phyloP scores from a whole-genome alignment of 2,329 filamentous ascomycete genomes.

The Elsinoe australis region DNA sequence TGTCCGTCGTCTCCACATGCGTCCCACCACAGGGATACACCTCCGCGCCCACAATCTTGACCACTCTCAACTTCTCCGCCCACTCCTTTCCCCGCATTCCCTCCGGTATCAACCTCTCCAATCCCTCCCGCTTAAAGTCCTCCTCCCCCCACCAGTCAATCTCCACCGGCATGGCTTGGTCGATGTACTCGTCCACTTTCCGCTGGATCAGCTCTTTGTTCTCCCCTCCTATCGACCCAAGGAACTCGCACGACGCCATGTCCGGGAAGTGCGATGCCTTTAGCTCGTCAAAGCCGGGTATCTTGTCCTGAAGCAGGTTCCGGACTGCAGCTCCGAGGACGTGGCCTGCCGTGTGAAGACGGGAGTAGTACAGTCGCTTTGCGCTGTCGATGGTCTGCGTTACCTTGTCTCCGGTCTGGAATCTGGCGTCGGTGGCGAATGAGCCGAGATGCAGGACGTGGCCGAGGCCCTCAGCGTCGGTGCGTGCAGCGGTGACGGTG shows the following conservation, averaged over 20 bases:
- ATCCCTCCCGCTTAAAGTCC: slow-evolving; percentile 48
- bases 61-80: slow-evolving; percentile 56
- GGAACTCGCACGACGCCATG: slow-evolving; percentile 59
- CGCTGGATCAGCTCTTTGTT: slow-evolving; percentile 56
- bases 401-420: slow-evolving; percentile 28
- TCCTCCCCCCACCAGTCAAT: slow-evolving; percentile 62
- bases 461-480: slow-evolving; percentile 13
- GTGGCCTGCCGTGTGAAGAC: slow-evolving; percentile 67
- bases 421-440: slow-evolving; percentile 16
- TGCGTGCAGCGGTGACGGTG: slow-evolving; percentile 21
- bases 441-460: slow-evolving; percentile 21
- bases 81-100: slow-evolving; percentile 30
- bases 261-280: slow-evolving; percentile 68
- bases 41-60: slow-evolving; percentile 60
- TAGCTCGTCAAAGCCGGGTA: slow-evolving; percentile 53
- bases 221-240: slow-evolving; percentile 56
- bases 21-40: slow-evolving; percentile 70
- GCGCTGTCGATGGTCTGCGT: slow-evolving; percentile 53
- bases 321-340: slow-evolving; percentile 62
- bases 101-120: slow-evolving; percentile 45
- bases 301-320: slow-evolving; percentile 45
- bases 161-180: slow-evolving; percentile 49
- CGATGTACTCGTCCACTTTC: slow-evolving; percentile 53
- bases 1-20: slow-evolving; percentile 55
- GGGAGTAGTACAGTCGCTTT: slow-evolving; percentile 56